Evolutionary conservation across 2,329 filamentous ascomycete species (phyloP), one percentile per base, ranked within the genome.

Genomic region (Ramularia endophylla): DNA sequence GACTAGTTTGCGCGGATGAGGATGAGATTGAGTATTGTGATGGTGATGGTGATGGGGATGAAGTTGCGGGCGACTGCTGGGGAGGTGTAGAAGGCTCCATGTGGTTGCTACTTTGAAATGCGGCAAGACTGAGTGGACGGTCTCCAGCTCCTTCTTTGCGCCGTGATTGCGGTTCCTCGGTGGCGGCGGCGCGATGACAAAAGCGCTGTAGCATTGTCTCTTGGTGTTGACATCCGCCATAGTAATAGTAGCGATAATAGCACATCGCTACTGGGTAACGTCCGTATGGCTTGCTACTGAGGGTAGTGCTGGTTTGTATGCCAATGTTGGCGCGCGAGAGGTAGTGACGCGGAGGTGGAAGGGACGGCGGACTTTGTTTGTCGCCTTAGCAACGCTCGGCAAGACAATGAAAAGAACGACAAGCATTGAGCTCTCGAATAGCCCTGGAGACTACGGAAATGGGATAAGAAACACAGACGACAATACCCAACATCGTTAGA

Each of bases 181-280:
- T 38, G 25, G 52, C 52, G 16, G 48, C 40, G 17, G 49, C 46
- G 45, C 59, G n/a, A n/a, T n/a, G n/a, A n/a, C n/a, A 62, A 36
- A 48, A 55, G n/a, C 41, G 30, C 41, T 50, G 35, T 15, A 60
- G 46, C n/a, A 55, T 31, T 9, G 53, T 48, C 31, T 59, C 41
- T 30, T 58, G 52, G 41, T 63, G 60, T 17, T 47, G 44, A 42
- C 60, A 63, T 37, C 46, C 38, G 18, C 46, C 38, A 41, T 52
- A 63, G 47, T 56, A 59, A 49, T 52, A 46, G 39, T 60, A 59
- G 32, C 44, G 49, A 52, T 59, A 61, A 16, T 45, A 45, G 41
- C 60, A 63, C 60, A 63, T 63, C 13, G 43, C 41, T 39, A 33
- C 18, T n/a, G n/a, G 13, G 40, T 32, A 17, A 32, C 9, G 30